These are phyloP conservation scores for Malus sieversii DNA, from an alignment of 306 rosid genomes.

Conservation along the genomic window DNA sequence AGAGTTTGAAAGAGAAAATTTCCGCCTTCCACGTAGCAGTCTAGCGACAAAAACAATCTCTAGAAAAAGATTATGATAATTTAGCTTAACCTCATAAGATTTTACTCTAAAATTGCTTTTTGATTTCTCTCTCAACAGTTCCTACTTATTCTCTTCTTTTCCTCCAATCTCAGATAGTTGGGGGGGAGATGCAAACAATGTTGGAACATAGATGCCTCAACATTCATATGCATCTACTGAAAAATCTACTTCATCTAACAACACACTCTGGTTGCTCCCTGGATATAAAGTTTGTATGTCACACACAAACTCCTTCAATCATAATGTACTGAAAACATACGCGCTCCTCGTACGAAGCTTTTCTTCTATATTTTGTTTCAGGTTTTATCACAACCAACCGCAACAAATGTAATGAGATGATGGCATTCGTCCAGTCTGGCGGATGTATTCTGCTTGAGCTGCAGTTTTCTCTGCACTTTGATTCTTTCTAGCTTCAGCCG, in stretches of 20 bases:
- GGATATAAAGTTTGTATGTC: not conserved
- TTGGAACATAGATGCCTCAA: not conserved
- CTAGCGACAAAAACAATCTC: not conserved
- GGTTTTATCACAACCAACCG: slow-evolving; percentile 49
- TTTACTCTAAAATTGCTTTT: not conserved
- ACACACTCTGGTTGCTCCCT: not conserved
- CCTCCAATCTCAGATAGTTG: not conserved
- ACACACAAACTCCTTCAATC: not conserved
- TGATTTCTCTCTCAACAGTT: not conserved
- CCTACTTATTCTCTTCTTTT: not conserved
- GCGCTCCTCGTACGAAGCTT: not conserved
- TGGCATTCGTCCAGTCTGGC: slow-evolving; percentile 72
- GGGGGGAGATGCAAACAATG: not conserved
- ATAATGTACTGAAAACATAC: not conserved
- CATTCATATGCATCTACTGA: not conserved
- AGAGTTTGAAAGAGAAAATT: not conserved
- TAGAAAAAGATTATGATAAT: not conserved
- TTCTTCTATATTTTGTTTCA: not conserved
- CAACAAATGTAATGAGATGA: slow-evolving; percentile 54
- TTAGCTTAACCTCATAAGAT: not conserved
- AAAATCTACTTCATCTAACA: slow-evolving; percentile 8
- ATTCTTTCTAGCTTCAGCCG: slow-evolving; percentile 60
- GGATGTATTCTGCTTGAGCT: slow-evolving; percentile 68
- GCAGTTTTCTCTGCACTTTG: slow-evolving; percentile 67
- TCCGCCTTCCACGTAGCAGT: not conserved